phyloP scores from a whole-genome alignment of 2,329 filamentous ascomycete species.

The Venturia nashicola region DNA sequence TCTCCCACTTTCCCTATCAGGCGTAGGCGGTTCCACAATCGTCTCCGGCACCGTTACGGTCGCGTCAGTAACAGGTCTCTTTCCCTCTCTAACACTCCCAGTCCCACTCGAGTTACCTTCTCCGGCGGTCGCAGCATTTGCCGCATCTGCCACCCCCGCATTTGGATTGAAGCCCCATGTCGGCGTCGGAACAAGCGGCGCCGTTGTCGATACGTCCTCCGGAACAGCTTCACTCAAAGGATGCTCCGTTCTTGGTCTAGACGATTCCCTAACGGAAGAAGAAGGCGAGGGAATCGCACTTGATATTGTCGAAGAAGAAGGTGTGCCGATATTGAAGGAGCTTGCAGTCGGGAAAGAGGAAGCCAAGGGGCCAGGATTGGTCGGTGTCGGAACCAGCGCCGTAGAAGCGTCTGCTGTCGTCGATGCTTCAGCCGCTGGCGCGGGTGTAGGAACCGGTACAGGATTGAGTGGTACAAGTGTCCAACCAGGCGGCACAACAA shows the following conservation, averaged over 20 bases:
- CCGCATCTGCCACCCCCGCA: not conserved
- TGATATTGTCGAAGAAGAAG: not conserved
- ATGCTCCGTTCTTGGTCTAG: not conserved
- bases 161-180: not conserved
- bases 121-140: not conserved
- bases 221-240: not conserved
- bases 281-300: not conserved
- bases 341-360: not conserved
- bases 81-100: not conserved
- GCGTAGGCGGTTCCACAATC: constrained; percentile 6
- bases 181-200: not conserved
- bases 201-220: not conserved
- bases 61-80: not conserved
- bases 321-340: not conserved
- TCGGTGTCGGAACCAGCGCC: not conserved
- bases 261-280: not conserved
- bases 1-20: not conserved
- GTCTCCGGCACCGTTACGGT: not conserved
- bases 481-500: constrained; percentile 6
- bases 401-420: not conserved
- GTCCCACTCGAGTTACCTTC: not conserved
- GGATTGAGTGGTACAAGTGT: constrained; percentile 1
- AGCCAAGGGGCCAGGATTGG: not conserved
- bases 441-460: not conserved
- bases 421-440: not conserved